These are phyloP conservation scores for Candida khao-thaluensis DNA, from an alignment of 805 yeast genomes.

Conservation along the genomic window DNA sequence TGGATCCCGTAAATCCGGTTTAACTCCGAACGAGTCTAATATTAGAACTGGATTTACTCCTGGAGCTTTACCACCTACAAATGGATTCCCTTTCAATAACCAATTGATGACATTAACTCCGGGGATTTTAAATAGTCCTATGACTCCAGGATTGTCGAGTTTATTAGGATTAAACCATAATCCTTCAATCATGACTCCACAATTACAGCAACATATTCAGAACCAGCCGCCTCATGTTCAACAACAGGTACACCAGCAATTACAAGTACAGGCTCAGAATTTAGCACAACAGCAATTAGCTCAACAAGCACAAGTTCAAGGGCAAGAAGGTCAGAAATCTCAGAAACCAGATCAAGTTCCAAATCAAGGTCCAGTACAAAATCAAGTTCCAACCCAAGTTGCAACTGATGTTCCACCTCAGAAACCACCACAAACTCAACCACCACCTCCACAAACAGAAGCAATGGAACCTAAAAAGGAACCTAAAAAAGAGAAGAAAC, in stretches of 20 bases:
- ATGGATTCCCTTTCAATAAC: constrained; percentile 31
- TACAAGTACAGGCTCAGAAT: constrained; percentile 11
- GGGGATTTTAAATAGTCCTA: constrained; percentile 39
- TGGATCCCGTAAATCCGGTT: constrained; percentile 50
- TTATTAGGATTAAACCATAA: constrained; percentile 31
- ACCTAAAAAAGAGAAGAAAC: constrained; percentile 12
- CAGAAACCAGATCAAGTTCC: background rate
- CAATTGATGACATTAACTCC: constrained; percentile 40
- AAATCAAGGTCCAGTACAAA: background rate
- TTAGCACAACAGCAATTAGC: constrained; percentile 10
- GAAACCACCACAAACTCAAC: background rate
- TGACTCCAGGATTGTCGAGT: constrained; percentile 48
- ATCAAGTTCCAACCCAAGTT: background rate
- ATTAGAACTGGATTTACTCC: constrained; percentile 74
- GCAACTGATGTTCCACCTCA: background rate
- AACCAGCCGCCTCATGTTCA: constrained; percentile 13
- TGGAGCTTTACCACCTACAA: constrained; percentile 29
- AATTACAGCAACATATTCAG: constrained; percentile 9
- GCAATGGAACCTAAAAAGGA: constrained; percentile 4
- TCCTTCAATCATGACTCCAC: constrained; percentile 11
- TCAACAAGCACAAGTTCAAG: background rate
- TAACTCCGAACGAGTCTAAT: constrained; percentile 76
- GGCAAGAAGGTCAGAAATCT: background rate
- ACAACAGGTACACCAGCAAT: constrained; percentile 9
- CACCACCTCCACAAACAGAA: constrained; percentile 6